These are phyloP conservation scores for Leucaena leucocephala DNA, from an alignment of 306 rosid genomes.

Conservation along the genomic window DNA sequence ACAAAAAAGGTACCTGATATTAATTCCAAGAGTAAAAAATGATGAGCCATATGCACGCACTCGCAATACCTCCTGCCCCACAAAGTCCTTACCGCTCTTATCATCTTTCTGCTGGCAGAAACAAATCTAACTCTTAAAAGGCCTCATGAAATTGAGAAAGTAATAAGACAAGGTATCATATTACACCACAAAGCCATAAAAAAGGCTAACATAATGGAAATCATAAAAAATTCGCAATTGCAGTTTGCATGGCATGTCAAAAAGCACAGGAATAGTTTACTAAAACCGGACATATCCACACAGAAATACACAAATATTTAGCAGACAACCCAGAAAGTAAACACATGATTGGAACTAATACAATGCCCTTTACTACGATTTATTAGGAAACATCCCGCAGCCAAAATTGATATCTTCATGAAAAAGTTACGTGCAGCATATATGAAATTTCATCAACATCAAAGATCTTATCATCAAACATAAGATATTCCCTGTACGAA, in stretches of 20 bases:
- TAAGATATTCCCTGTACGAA: not conserved
- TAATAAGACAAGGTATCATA: conserved; percentile 23
- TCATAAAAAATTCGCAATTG: too few relatives aligned
- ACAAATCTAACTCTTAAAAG: conserved; percentile 33
- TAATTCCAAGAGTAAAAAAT: conserved; percentile 83
- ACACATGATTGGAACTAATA: not conserved
- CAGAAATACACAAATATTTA: conserved; percentile 7
- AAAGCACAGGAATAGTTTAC: conserved; percentile 4
- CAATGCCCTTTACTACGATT: not conserved
- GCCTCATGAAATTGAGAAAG: conserved; percentile 21
- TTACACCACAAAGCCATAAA: conserved; percentile 1
- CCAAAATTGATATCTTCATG: conserved; percentile 8
- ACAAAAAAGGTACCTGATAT: conserved; percentile 70
- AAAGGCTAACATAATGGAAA: too few relatives aligned
- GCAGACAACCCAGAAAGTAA: conserved; percentile 21
- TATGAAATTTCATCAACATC: conserved; percentile 14
- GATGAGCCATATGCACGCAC: conserved; percentile 94
- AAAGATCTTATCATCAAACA: conserved; percentile 23
- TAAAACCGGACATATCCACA: not conserved
- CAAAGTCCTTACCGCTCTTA: conserved; percentile 57
- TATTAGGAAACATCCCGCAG: not conserved
- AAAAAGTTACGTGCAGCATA: not conserved
- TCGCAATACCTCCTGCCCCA: conserved; percentile 74
- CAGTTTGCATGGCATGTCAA: conserved; percentile 15
- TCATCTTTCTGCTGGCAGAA: conserved; percentile 64